Conservation (phyloP, 441 rosid genomes). For the Mallotus japonicus region DNA sequence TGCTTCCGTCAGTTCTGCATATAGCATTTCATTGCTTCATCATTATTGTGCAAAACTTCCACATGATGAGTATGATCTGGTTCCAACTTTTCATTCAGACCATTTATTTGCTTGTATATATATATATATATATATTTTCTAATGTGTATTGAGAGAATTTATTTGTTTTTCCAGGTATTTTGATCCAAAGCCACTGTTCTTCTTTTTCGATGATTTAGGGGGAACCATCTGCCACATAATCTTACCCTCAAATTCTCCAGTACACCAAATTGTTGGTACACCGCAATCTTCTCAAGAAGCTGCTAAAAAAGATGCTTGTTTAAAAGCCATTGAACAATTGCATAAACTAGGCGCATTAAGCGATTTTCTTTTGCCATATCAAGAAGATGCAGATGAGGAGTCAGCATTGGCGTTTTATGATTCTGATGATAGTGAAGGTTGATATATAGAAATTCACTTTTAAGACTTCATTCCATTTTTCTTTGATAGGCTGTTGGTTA, state of each 20-base stretch:
- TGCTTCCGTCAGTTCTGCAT: conserved; percentile 79
- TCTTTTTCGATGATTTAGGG: conserved; percentile 60
- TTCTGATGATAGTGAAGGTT: conserved; percentile 56
- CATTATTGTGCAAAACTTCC: conserved; percentile 89
- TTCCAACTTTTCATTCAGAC: conserved; percentile 23
- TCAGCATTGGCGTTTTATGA: conserved; percentile 33
- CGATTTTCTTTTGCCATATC: conserved; percentile 62
- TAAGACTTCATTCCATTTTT: conserved; percentile 18
- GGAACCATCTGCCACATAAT: conserved; percentile 72
- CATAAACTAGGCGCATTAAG: conserved; percentile 79
- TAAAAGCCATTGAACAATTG: conserved; percentile 78
- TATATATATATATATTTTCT: background rate
- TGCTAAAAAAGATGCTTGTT: conserved; percentile 86
- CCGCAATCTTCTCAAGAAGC: conserved; percentile 68
- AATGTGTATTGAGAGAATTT: conserved; percentile 22
- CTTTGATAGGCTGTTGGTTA: conserved; percentile 7
- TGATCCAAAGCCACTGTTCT: conserved; percentile 80
- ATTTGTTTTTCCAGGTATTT: conserved; percentile 59
- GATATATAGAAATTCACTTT: conserved; percentile 20
- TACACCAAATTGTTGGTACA: conserved; percentile 52
- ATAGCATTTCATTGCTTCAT: conserved; percentile 77
- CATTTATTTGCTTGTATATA: background rate
- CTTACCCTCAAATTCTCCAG: conserved; percentile 88
- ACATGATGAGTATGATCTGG: conserved; percentile 79
- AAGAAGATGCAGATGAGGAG: conserved; percentile 43